phyloP scores from a whole-genome alignment of 2,329 filamentous ascomycete species.

The Sclerotiophoma versabilis region DNA sequence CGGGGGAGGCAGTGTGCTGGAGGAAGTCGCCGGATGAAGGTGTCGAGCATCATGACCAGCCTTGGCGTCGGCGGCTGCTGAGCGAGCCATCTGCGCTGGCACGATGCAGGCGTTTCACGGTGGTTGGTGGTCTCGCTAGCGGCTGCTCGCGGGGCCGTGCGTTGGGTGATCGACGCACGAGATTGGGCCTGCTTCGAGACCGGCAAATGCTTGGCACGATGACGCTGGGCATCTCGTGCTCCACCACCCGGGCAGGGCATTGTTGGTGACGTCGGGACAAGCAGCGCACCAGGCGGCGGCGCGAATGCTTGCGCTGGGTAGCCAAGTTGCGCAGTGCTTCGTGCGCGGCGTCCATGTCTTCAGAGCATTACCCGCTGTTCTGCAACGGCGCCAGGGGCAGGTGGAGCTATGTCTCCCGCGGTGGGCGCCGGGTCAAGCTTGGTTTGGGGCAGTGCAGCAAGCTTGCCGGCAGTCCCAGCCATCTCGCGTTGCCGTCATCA shows the following conservation, averaged over 20 bases:
- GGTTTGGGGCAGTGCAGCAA: constrained; percentile 17
- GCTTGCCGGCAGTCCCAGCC: constrained; percentile 15
- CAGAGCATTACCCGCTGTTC: constrained; percentile 13
- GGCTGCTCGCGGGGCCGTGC: constrained; percentile 12
- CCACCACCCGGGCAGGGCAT: background rate
- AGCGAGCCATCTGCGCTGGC: constrained; percentile 6
- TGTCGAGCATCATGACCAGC: background rate
- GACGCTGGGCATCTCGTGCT: background rate
- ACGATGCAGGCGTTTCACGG: background rate
- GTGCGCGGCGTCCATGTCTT: background rate
- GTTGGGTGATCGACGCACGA: constrained; percentile 1
- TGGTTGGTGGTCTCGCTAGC: constrained; percentile 7
- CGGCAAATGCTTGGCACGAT: constrained; percentile 8
- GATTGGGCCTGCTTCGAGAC: constrained; percentile 2
- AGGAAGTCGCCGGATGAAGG: background rate
- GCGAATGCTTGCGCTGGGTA: constrained; percentile 1
- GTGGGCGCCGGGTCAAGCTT: constrained; percentile 10
- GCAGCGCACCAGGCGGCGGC: constrained; percentile 1
- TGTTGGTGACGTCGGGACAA: constrained; percentile 10
- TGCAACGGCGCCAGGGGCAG: constrained; percentile 23
- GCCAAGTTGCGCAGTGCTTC: constrained; percentile 7
- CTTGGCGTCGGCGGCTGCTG: constrained; percentile 5
- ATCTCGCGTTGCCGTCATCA: constrained; percentile 15
- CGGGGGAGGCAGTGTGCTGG: constrained; percentile 4
- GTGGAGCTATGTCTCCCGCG: constrained; percentile 13